A percentile compares a stretch with the other conserved stretches of the same genome.
Evolutionary conservation across 768 basidiomycete genomes (phyloP).

Genomic region (Sarcodon sp.): DNA sequence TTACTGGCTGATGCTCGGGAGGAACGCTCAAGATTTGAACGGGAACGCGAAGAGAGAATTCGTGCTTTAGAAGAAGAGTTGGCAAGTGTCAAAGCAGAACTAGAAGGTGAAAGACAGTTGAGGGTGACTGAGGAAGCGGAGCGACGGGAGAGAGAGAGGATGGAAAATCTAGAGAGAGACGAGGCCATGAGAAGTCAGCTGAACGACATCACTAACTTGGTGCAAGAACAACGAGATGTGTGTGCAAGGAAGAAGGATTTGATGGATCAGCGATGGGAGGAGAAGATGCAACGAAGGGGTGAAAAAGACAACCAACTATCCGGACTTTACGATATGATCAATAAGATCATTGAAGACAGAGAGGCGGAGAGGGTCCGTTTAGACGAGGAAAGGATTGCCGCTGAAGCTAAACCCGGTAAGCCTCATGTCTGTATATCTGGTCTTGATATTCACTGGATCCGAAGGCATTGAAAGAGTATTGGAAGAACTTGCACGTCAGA

Average conservation of each 20-base stretch:
- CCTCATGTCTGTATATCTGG: conserved; percentile 1
- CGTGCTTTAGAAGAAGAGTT: conserved; percentile 13
- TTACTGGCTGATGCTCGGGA: conserved; percentile 35
- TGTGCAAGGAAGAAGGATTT: conserved; percentile 45
- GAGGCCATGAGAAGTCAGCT: conserved; percentile 49
- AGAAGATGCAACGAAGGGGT: conserved; percentile 43
- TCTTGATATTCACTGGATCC: conserved; percentile 6
- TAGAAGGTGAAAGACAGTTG: conserved; percentile 50
- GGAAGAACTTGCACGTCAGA: conserved; percentile 45
- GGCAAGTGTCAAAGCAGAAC: conserved; percentile 21
- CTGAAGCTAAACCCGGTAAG: conserved; percentile 46
- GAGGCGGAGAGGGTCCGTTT: conserved; percentile 34
- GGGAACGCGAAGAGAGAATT: conserved; percentile 12
- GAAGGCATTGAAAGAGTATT: conserved; percentile 49
- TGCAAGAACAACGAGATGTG: conserved; percentile 53
- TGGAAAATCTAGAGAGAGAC: conserved; percentile 45
- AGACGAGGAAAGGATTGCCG: conserved; percentile 39
- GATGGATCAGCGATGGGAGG: conserved; percentile 49
- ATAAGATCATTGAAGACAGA: conserved; percentile 42
- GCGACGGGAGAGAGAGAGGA: conserved; percentile 43
- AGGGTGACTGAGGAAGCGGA: conserved; percentile 49
- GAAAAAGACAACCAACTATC: conserved; percentile 46
- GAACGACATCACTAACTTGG: conserved; percentile 56
- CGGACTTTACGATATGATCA: conserved; percentile 49
- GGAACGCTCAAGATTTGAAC: conserved; percentile 25